phyloP scores from a whole-genome alignment of 768 basidiomycete species.

The Paxillus ammoniavirescens region DNA sequence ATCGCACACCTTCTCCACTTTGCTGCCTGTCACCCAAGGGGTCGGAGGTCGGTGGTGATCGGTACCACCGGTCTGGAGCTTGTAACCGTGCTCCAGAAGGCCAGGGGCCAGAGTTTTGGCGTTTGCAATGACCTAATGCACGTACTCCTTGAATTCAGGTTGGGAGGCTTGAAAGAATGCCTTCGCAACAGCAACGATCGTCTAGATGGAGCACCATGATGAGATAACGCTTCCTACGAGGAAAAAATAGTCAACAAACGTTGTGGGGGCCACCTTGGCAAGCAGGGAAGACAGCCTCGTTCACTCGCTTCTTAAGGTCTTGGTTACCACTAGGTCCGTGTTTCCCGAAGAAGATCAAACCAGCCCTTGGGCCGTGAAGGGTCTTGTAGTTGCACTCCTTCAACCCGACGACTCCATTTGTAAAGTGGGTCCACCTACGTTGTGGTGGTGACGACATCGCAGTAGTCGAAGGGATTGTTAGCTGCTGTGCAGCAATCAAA shows the following conservation, averaged over 20 bases:
- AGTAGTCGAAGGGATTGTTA: conserved; percentile 93
- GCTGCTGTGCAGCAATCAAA: conserved; percentile 87
- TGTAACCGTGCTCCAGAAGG: conserved; percentile 82
- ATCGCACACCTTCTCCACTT: conserved; percentile 98
- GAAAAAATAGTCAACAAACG: conserved; percentile 42
- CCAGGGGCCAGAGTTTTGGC: conserved; percentile 71
- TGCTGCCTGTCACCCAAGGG: conserved; percentile 93
- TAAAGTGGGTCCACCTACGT: conserved; percentile 52
- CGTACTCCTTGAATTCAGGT: conserved; percentile 88
- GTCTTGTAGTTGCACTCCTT: conserved; percentile 79
- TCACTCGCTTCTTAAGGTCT: conserved; percentile 95
- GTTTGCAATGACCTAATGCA: conserved; percentile 91
- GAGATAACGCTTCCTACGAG: background rate
- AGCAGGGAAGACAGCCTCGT: conserved; percentile 98
- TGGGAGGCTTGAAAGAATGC: conserved; percentile 90
- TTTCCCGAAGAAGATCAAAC: conserved; percentile 97
- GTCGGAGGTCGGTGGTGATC: conserved; percentile 97
- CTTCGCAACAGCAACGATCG: conserved; percentile 93
- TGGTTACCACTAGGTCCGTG: conserved; percentile 62
- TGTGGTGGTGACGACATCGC: conserved; percentile 97
- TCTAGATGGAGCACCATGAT: conserved; percentile 40
- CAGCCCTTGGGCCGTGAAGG: conserved; percentile 95
- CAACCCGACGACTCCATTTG: background rate
- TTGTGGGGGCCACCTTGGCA: conserved; percentile 99
- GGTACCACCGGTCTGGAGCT: conserved; percentile 93